These are phyloP conservation scores for Annulohypoxylon truncatum DNA, from an alignment of 2,329 filamentous ascomycete species.

Conservation along the genomic window DNA sequence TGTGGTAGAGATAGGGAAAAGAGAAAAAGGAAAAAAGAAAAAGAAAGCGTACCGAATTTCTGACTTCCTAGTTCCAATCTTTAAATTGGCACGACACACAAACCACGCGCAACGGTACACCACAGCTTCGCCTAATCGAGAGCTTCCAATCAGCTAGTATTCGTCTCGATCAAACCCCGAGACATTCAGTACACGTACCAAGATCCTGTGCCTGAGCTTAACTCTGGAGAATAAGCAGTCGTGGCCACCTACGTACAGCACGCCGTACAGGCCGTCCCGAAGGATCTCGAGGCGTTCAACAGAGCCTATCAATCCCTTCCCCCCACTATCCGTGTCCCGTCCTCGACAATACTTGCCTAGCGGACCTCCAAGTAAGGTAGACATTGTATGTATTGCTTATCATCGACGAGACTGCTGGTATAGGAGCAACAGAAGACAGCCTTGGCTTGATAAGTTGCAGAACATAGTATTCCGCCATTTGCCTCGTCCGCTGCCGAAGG, in stretches of 20 bases:
- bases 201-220: slow-evolving; percentile 42
- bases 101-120: slow-evolving; percentile 40
- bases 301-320: slow-evolving; percentile 29
- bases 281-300: slow-evolving; percentile 34
- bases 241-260: slow-evolving; percentile 28
- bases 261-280: slow-evolving; percentile 8
- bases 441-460: slow-evolving; percentile 9
- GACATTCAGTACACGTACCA: slow-evolving; percentile 42
- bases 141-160: slow-evolving; percentile 44
- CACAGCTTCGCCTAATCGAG: slow-evolving; percentile 41
- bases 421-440: slow-evolving; percentile 1
- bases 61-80: slow-evolving; percentile 25
- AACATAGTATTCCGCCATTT: slow-evolving; percentile 14
- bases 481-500: slow-evolving; percentile 21
- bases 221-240: slow-evolving; percentile 22
- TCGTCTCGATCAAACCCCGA: slow-evolving; percentile 41
- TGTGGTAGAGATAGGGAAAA: background rate
- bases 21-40: background rate
- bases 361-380: slow-evolving; percentile 14
- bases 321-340: slow-evolving; percentile 34
- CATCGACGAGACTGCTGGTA: slow-evolving; percentile 13
- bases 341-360: slow-evolving; percentile 40
- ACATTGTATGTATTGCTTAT: slow-evolving; percentile 10
- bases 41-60: background rate
- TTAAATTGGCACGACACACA: slow-evolving; percentile 29